phyloP scores from a whole-genome alignment of 2,329 filamentous ascomycete genomes.

The Coniochaeta hoffmannii region DNA sequence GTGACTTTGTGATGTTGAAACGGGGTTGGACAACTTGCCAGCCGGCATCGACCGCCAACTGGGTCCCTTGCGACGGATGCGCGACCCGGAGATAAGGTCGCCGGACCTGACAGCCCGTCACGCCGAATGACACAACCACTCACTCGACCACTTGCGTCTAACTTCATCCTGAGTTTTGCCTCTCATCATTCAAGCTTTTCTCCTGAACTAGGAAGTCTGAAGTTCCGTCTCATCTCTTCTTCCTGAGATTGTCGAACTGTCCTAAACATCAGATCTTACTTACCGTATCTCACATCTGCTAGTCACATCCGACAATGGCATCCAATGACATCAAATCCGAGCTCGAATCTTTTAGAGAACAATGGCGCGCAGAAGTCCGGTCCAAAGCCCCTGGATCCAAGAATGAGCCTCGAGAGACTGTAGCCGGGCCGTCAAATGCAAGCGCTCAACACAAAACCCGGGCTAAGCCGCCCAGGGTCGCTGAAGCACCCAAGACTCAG shows the following conservation, averaged over 20 bases:
- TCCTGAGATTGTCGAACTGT: no score
- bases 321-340: slow-evolving; percentile 51
- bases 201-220: neutral
- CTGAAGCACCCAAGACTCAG: slow-evolving; percentile 7
- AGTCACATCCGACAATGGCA: slow-evolving; percentile 12
- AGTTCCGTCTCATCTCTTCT: neutral
- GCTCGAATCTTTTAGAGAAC: slow-evolving; percentile 75
- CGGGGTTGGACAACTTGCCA: neutral
- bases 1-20: neutral
- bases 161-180: neutral
- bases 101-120: neutral
- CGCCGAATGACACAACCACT: slow-evolving; percentile 11
- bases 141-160: neutral
- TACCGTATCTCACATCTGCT: neutral
- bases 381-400: slow-evolving; percentile 22
- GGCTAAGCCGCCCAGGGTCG: neutral
- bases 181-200: neutral
- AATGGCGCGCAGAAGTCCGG: slow-evolving; percentile 78
- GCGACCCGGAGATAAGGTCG: neutral
- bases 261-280: neutral
- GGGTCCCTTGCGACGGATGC: neutral
- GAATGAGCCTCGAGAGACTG: slow-evolving; percentile 10
- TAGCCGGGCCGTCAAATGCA: slow-evolving; percentile 19
- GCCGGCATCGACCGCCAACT: neutral
- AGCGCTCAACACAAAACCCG: neutral